Evolutionary conservation across 257 asterid genomes (phyloP), one percentile per base, ranked within the genome.

Genomic region (Jaltomata sinuosa): DNA sequence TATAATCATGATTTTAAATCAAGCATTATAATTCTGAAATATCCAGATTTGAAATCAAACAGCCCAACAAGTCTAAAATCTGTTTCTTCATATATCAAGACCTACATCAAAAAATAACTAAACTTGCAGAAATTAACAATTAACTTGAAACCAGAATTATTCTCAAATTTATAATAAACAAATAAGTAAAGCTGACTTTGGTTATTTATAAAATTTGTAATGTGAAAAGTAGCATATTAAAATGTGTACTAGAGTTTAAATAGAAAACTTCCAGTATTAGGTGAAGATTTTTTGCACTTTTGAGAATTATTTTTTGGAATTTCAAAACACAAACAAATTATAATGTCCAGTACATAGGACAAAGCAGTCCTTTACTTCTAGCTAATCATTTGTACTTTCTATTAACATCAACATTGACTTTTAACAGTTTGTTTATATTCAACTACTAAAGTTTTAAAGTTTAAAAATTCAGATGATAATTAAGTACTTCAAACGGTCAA

Each of bases 251-350:
- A 82, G 50, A 69, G 29, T 85, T 65, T 34, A 69, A 49, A 38
- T 32, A 68, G 85, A 67, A 79, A 68, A n/a, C 47, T 57, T 81
- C 87, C 89, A 86, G 62, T 15, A 50, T 67, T 86, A 88, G 90
- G 89, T 82, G 78, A 71, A 83, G 83, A 45, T 65, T 42, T 65
- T 42, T 22, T 55, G 14, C 42, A 62, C 64, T 71, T 71, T 64
- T 34, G 78, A 68, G 50, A 7, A 52, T 15, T 85, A 83, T 55
- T 82, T n/a, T 62, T 68, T 67, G 79, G 12, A 55, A 80, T 53
- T n/a, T 5, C 52, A 80, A 67, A 29, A 38, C 8, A 18, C 22
- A 21, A 80, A 84, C 83, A 84, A 52, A 53, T 27, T 45, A 14
- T 27, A 52, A 45, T 25, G 59, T 84, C 83, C 86, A 78, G 38